phyloP scores from a whole-genome alignment of 352 stramenopile genomes.

The Pythium volutum region DNA sequence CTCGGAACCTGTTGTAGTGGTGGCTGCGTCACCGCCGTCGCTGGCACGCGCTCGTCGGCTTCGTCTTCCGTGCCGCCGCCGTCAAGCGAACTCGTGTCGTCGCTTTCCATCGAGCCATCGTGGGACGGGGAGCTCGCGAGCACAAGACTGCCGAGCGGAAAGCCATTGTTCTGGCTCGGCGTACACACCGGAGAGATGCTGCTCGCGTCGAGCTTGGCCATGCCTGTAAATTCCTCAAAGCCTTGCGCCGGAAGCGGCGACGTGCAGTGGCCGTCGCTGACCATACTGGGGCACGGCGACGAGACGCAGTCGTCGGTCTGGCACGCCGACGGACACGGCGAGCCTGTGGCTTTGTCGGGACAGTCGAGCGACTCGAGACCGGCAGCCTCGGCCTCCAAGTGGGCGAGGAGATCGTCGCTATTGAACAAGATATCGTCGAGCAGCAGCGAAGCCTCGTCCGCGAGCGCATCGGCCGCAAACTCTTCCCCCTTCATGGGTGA shows the following conservation, averaged over 20 bases:
- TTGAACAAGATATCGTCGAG: constrained; percentile 50
- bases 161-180: constrained; percentile 21
- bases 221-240: constrained; percentile 26
- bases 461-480: constrained; percentile 1
- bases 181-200: constrained; percentile 31
- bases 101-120: constrained; percentile 34
- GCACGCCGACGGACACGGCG: constrained; percentile 34
- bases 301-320: constrained; percentile 52
- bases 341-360: constrained; percentile 19
- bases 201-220: constrained; percentile 38
- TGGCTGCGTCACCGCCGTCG: not conserved
- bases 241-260: constrained; percentile 14
- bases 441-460: constrained; percentile 20
- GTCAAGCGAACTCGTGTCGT: constrained; percentile 20
- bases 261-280: constrained; percentile 20
- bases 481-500: not conserved
- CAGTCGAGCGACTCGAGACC: constrained; percentile 14
- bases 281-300: constrained; percentile 46
- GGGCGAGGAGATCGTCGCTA: constrained; percentile 54
- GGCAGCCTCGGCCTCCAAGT: constrained; percentile 33
- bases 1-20: constrained; percentile 3
- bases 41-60: not conserved
- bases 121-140: constrained; percentile 27
- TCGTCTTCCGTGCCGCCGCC: constrained; percentile 10
- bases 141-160: constrained; percentile 18